Base-by-base conservation (phyloP, 345 rosid genomes). In the Pseudoturritis turrita region DNA sequence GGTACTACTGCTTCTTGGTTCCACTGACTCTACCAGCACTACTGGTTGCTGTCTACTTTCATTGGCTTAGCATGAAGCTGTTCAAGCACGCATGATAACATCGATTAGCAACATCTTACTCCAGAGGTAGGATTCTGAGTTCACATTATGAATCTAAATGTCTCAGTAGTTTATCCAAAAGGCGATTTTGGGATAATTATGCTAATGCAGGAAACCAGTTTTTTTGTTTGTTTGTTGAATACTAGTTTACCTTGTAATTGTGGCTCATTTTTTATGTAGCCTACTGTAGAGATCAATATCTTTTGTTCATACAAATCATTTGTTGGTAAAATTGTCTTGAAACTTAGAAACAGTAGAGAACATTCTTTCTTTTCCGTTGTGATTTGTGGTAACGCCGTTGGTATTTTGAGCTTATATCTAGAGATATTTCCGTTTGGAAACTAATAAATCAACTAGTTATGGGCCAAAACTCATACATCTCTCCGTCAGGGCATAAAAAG, bases 51-150 rank as follows among this genome's bases (percentile, higher is more conserved):
- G 83, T 85, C 35, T 91, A 91, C 76, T 91, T 89, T 53, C 95
- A 90, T n/a, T 93, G 95, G 97, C 88, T 93, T 35, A 89, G 95
- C 81, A 93, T 90, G 96, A 89, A 89, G 81, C 74, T 89, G 41
- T 90, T 93, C 77, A 93, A 87, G 80, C 97, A 93, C 41, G 92
- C 96, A 4, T 92, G 82, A 87, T 61, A 28, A n/a, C 14, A 25
- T 73, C 10, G 5, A 44, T 7, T 44, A 12, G 13, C 55, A 62
- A 45, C 19, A 33, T 64, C 39, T 17, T 25, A 26, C 37, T 52
- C 49, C 49, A n/a, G n/a, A n/a, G 49, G 41, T 68, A 39, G 25
- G 60, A 36, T 15, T 25, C 18, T 25, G 47, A 35, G 25, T 50
- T 26, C 2, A 66, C 49, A 8, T 52, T 25, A 14, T 35, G 6